Evolutionary conservation across 371 early-diverging fungal species (phyloP), one percentile per base, ranked within the genome.

Genomic region (Rhizopus sp.): DNA sequence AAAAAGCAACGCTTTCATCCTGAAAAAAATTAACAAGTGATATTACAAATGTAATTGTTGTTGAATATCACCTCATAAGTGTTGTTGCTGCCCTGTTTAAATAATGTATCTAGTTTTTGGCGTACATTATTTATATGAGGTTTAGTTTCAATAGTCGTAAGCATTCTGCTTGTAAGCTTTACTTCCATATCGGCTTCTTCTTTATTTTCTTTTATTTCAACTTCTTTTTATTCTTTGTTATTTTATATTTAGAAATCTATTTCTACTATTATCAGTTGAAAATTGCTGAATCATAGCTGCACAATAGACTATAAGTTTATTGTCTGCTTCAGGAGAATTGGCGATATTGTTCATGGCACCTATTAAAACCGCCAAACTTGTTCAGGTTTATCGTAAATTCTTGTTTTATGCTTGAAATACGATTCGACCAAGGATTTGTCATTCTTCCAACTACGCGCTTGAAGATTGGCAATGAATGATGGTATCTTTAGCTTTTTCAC

Each of bases 281-380:
- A 53, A 30, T 53, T 53, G 42, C 15, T 5, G 30, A n/a, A 30
- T 13, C 29, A 53, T 7, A 2, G 42, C 41, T 39, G 30, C 32
- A 53, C 53, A 17, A 23, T 51, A 51, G 6, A 8, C 38, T 16
- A 15, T 13, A 8, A 51, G 29, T 3, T 5, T 30, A 37, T 15
- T 2, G 13, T 38, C 23, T 0, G 23, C 29, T 17, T 51, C 16
- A 16, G 35, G 15, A 38, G 35, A 1, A 1, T 51, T 38, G 23
- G 38, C 3, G 35, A 51, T 51, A 17, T 3, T 16, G 10, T 38
- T 35, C 35, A 39, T n/a, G 29, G 17, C 17, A 15, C 51, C 15
- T 17, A 37, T 38, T 17, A 51, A 30, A 40, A 53, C 53, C 42
- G 53, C 29, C 53, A 53, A 40, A 53, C 16, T 42, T 53, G 53